Evolutionary conservation across 2,329 filamentous ascomycete species (phyloP), one percentile per base, ranked within the genome.

Genomic region (Aureobasidium pullulans): DNA sequence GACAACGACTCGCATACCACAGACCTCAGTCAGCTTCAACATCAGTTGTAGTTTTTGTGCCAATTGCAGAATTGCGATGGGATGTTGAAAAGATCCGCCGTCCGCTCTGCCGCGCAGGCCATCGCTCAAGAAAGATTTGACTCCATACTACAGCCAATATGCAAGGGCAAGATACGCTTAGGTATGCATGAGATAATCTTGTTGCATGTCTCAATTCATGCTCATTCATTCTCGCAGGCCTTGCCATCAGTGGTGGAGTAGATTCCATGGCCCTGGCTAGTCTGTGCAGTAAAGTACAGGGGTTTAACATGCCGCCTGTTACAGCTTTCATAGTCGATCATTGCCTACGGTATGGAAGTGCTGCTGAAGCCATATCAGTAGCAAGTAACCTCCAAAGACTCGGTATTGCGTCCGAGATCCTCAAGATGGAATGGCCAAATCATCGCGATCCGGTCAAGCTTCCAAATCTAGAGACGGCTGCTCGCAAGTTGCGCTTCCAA

Each of bases 251-350:
- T 69, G 94, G 94, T 28, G 94, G 94, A 7, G 89, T 94, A 40
- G 94, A 99, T 73, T 97, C 93, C n/a, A 99, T 97, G 92, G 93
- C 93, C 31, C 78, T 99, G 62, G 90, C 91, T 59, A 85, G 79
- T 62, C 80, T 97, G 37, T 89, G 88, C 69, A 80, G 78, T 50
- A 72, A 76, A 47, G 64, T 66, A 48, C 37, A 36, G 16, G 15
- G 8, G 16, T n/a, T 49, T 3, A 43, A 6, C 9, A 40, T 6
- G 16, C 49, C 66, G 60, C 47, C 69, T 13, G 74, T 81, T 19
- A 77, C 76, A 46, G 83, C 78, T 0, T 83, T 85, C 65, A 80
- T 86, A 37, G 80, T 87, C 11, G 82, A 87, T 64, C 84, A 87
- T 66, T 76, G 76, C 62, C 75, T 79, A n/a, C 77, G 84, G n/a